Conservation (phyloP, 2,329 filamentous ascomycete genomes). For the Pochonia chlamydosporia region DNA sequence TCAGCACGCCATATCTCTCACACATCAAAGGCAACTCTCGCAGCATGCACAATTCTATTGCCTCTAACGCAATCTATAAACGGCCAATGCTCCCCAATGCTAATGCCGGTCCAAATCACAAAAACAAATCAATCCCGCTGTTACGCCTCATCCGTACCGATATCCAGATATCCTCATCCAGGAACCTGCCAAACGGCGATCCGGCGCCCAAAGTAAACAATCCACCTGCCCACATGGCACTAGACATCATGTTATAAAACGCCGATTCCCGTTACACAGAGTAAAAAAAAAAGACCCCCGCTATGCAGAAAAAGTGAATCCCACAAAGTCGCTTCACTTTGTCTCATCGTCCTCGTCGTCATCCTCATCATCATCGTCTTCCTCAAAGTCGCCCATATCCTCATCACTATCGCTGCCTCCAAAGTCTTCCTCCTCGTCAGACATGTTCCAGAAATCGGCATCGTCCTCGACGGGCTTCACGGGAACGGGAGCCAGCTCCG, state of each 20-base stretch:
- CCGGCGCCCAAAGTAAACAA: not conserved
- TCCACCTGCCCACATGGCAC: too few species aligned
- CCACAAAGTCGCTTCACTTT: not conserved
- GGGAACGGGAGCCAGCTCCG: constrained; percentile 54
- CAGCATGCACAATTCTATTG: too few species aligned
- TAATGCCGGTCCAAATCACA: not conserved
- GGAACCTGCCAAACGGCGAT: not conserved
- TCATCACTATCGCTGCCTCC: constrained; percentile 67
- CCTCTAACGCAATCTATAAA: not conserved
- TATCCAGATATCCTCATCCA: not conserved
- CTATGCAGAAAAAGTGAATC: constrained; percentile 6
- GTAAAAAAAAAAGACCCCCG: constrained; percentile 3
- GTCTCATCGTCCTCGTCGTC: constrained; percentile 22
- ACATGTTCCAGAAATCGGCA: constrained; percentile 77
- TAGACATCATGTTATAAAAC: not conserved
- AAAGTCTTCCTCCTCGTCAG: constrained; percentile 72
- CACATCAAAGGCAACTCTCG: too few species aligned
- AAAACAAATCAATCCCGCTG: not conserved
- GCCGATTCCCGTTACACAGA: not conserved
- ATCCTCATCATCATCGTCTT: constrained; percentile 52
- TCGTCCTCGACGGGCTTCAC: constrained; percentile 61
- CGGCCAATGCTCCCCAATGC: not conserved
- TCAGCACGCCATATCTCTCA: too few species aligned
- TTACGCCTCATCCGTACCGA: not conserved
- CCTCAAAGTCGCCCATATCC: constrained; percentile 55